A percentile compares a stretch with the other conserved stretches of the same genome.
These are phyloP conservation scores for Grosmannia serpens DNA, from an alignment of 2,329 filamentous ascomycete genomes.

Conservation along the genomic window DNA sequence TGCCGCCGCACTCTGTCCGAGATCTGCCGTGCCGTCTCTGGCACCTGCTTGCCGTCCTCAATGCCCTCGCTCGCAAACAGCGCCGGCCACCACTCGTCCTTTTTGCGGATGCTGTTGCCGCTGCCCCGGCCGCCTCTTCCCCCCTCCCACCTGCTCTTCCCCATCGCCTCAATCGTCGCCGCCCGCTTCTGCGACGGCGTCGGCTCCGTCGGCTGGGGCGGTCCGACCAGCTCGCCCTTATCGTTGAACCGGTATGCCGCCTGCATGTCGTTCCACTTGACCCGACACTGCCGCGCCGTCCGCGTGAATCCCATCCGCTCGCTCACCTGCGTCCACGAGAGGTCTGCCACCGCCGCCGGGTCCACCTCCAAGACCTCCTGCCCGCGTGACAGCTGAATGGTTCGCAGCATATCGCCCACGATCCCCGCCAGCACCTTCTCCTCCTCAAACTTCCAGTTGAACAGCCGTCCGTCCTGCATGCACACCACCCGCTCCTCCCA, in stretches of 20 bases:
- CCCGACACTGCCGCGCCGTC: constrained; percentile 54
- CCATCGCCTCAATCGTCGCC: neutral
- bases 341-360: constrained; percentile 32
- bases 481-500: constrained; percentile 58
- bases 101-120: neutral
- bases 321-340: constrained; percentile 57
- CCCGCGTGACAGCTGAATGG: constrained; percentile 13
- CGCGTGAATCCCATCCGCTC: constrained; percentile 48
- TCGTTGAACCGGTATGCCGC: constrained; percentile 10
- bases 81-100: neutral
- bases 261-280: constrained; percentile 46
- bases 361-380: neutral
- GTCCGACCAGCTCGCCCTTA: constrained; percentile 5
- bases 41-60: constrained; percentile 13
- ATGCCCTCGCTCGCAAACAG: constrained; percentile 13
- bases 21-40: constrained; percentile 26
- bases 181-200: constrained; percentile 7
- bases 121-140: neutral
- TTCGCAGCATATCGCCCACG: constrained; percentile 38
- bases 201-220: constrained; percentile 2
- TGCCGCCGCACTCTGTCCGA: constrained; percentile 29
- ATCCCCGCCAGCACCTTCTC: constrained; percentile 39
- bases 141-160: neutral
- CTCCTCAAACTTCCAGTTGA: constrained; percentile 50
- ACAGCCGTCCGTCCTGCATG: constrained; percentile 37